These are phyloP conservation scores for Rutstroemia sp. DNA, from an alignment of 2,329 filamentous ascomycete genomes.

Conservation along the genomic window DNA sequence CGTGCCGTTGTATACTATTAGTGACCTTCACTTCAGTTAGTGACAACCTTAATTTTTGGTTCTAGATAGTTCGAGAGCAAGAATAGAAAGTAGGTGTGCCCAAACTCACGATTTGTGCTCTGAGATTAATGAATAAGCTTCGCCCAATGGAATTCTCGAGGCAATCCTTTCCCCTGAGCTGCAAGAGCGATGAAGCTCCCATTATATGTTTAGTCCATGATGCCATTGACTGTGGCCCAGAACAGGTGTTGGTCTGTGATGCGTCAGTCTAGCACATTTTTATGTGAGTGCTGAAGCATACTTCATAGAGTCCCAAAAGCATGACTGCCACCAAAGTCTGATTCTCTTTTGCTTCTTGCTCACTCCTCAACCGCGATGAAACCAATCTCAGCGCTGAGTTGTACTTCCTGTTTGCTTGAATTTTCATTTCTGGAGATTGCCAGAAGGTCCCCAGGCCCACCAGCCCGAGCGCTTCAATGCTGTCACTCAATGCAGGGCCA, in stretches of 20 bases:
- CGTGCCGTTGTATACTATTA: constrained; percentile 42
- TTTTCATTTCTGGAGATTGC: constrained; percentile 15
- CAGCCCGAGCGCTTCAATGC: constrained; percentile 19
- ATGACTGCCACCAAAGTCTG: constrained; percentile 24
- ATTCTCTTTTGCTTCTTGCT: constrained; percentile 19
- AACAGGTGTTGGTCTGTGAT: constrained; percentile 21
- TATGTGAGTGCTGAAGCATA: constrained; percentile 35
- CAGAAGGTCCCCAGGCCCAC: constrained; percentile 21
- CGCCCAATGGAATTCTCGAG: constrained; percentile 40
- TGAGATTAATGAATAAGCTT: constrained; percentile 48
- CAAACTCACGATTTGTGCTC: constrained; percentile 20
- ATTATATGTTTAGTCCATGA: constrained; percentile 48
- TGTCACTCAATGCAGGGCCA: constrained; percentile 28
- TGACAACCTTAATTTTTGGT: background rate
- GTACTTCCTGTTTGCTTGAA: constrained; percentile 15
- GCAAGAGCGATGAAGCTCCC: constrained; percentile 42
- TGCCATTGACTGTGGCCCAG: constrained; percentile 35
- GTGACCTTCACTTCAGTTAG: constrained; percentile 36
- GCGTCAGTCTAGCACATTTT: constrained; percentile 33
- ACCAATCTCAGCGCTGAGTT: constrained; percentile 16
- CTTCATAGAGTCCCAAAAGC: constrained; percentile 23
- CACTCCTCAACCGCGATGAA: constrained; percentile 13
- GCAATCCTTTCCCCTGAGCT: constrained; percentile 40
- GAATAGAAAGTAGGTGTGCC: background rate
- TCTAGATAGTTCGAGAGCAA: too few relatives aligned